Conservation (phyloP, 2,329 filamentous ascomycete genomes). For the Pseudogymnoascus sp. region DNA sequence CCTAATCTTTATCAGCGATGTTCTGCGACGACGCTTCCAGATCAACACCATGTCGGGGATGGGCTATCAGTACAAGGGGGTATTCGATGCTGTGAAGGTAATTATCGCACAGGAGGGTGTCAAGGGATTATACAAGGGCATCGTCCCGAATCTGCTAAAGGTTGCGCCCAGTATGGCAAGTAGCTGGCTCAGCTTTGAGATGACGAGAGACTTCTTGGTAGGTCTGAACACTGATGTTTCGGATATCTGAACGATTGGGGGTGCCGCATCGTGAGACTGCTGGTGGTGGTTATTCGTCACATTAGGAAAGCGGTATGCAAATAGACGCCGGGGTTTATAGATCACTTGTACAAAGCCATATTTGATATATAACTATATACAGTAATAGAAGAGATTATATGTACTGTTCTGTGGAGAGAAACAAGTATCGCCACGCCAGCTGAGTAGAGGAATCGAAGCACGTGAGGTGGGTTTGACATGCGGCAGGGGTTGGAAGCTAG, state of each 20-base stretch:
- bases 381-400: conserved; percentile 8
- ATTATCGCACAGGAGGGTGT: conserved; percentile 81
- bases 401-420: neutral
- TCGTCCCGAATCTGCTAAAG: conserved; percentile 90
- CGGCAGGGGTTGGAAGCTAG: neutral
- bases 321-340: conserved; percentile 4
- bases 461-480: neutral
- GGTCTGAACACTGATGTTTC: conserved; percentile 41
- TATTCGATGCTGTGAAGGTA: conserved; percentile 72
- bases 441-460: neutral
- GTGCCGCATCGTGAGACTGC: neutral
- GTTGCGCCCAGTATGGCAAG: conserved; percentile 98
- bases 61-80: conserved; percentile 89
- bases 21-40: conserved; percentile 87
- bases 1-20: conserved; percentile 54
- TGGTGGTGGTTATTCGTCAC: neutral
- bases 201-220: conserved; percentile 81
- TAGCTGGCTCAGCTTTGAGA: conserved; percentile 95
- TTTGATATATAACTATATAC: conserved; percentile 4
- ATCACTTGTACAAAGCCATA: conserved; percentile 8
- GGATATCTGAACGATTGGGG: conserved; percentile 17
- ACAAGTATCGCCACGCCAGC: neutral
- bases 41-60: conserved; percentile 99
- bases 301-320: neutral
- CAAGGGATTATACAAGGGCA: conserved; percentile 87